Percentiles rank a stretch among this genome's conserved stretches.
phyloP scores from a whole-genome alignment of 1,284 basidiomycete genomes.

The Vanrija pseudolonga region DNA sequence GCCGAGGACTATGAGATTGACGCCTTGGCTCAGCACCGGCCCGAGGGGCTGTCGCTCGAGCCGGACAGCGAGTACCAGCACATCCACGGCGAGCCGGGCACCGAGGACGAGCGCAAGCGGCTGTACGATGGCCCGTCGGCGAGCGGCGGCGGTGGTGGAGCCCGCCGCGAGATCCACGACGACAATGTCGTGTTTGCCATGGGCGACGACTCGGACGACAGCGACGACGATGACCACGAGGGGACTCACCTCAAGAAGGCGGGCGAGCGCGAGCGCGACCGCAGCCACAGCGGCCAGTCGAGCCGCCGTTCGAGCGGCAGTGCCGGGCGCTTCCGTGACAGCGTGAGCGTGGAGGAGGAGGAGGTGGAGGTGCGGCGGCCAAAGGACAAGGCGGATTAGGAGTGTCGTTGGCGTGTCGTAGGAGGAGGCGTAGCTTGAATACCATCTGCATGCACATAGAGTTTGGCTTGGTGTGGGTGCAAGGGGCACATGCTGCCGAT shows the following conservation, averaged over 20 bases:
- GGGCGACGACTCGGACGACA: constrained; percentile 65
- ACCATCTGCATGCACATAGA: neutral
- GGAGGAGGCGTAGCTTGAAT: too few relatives aligned
- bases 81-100: neutral
- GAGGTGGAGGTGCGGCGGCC: neutral
- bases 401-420: too few relatives aligned
- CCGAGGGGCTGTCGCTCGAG: constrained; percentile 3
- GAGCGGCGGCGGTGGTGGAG: constrained; percentile 9
- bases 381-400: neutral
- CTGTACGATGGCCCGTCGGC: constrained; percentile 3
- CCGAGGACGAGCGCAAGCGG: constrained; percentile 5
- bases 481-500: too few relatives aligned
- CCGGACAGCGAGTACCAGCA: constrained; percentile 6
- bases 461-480: neutral
- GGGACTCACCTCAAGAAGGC: constrained; percentile 7
- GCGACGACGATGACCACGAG: constrained; percentile 30
- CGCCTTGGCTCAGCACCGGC: constrained; percentile 55
- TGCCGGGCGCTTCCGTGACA: neutral
- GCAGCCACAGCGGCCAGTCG: constrained; percentile 21
- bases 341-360: neutral
- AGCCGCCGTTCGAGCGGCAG: constrained; percentile 22
- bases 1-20: constrained; percentile 89
- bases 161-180: constrained; percentile 52
- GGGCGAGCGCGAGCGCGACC: constrained; percentile 12
- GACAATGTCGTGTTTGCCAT: constrained; percentile 88